Conservation (phyloP, 2,329 filamentous ascomycete genomes). For the Colletotrichum somersetense region DNA sequence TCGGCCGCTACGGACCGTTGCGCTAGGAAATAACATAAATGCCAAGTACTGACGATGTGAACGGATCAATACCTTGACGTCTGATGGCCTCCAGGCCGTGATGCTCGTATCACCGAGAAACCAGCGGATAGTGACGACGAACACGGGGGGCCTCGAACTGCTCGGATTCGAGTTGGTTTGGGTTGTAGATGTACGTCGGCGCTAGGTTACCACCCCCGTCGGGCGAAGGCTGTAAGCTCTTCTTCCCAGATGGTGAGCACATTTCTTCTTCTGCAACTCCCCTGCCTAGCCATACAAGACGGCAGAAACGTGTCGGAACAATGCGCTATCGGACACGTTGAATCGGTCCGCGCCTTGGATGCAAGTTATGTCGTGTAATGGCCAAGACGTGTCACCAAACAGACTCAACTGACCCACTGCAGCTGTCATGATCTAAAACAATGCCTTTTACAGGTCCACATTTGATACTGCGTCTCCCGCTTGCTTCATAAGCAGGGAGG, state of each 20-base stretch:
- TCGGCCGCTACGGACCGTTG: not conserved
- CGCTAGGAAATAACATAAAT: not conserved
- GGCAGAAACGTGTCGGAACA: not conserved
- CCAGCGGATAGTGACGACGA: not conserved
- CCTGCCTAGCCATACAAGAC: not conserved
- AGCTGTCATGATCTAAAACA: not conserved
- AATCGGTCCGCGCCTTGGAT: not conserved
- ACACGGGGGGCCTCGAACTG: too few species aligned
- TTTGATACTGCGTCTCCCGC: not conserved
- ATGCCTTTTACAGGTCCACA: not conserved
- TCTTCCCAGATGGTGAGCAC: not conserved
- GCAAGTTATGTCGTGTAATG: not conserved
- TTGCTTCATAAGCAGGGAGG: slow-evolving; percentile 4
- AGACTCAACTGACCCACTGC: not conserved
- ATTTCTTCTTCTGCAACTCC: not conserved
- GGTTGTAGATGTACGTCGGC: too few species aligned
- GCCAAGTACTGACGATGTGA: not conserved
- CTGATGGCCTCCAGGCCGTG: not conserved
- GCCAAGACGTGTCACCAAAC: not conserved
- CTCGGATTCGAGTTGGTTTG: too few species aligned
- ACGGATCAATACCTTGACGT: too few species aligned
- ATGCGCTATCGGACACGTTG: not conserved
- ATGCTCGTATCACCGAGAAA: not conserved
- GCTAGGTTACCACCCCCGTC: too few species aligned
- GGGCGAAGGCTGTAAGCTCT: not conserved